Evolutionary conservation across 371 early-diverging fungal genomes (phyloP), one percentile per base, ranked within the genome.

Genomic region (Mortierella sp.): DNA sequence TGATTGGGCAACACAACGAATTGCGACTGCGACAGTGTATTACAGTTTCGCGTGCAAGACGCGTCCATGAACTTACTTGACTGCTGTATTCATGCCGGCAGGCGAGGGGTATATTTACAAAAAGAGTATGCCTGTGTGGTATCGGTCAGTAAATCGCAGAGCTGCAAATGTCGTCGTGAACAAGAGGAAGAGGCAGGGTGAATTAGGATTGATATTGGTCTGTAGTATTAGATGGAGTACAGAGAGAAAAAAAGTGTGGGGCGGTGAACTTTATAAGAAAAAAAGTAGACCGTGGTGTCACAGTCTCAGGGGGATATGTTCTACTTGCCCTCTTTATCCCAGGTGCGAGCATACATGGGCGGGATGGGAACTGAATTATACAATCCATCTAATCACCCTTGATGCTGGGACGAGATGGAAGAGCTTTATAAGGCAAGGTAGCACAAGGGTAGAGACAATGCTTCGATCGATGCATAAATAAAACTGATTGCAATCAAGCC

Each of bases 61-160:
- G n/a, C n/a, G n/a, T n/a, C n/a, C n/a, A n/a, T n/a, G n/a, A 21
- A 62, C 78, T 61, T 76, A 76, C 78, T 76, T 76, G 62, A 76
- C 78, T 30, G 78, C 65, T 28, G 78, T 76, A 50, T 76, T 76
- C 78, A 76, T 76, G 39, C 30, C 21, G 28, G 7, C 26, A 30
- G 64, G 43, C 32, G 23, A 34, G 7, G 53, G 34, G 41, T 37
- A 21, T 51, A 49, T 52, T 6, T n/a, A n/a, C n/a, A n/a, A n/a
- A n/a, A n/a, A n/a, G n/a, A n/a, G n/a, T n/a, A n/a, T n/a, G n/a
- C n/a, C n/a, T n/a, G n/a, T n/a, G n/a, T n/a, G n/a, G n/a, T n/a
- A n/a, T n/a, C n/a, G n/a, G n/a, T n/a, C n/a, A n/a, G n/a, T n/a
- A n/a, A n/a, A n/a, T n/a, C n/a, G n/a, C n/a, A n/a, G n/a, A n/a